Evolutionary conservation across 75 land plant genomes (phyloP).

Genomic region (Pseudotsuga menziesii): DNA sequence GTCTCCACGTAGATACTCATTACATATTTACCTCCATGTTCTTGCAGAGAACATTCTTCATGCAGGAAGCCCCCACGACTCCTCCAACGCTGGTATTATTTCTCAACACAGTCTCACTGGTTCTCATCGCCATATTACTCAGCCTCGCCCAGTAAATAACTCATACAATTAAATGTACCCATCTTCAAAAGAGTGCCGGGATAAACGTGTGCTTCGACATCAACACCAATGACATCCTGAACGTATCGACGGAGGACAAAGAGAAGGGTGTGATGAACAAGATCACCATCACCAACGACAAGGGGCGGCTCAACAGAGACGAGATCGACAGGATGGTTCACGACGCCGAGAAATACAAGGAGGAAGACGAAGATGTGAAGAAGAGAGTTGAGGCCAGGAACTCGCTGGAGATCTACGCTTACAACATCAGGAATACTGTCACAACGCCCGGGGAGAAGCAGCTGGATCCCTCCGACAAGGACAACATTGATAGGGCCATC

Average conservation of each 20-base stretch:
- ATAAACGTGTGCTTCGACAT: slow-evolving; percentile 35
- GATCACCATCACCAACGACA: slow-evolving; percentile 47
- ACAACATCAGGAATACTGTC: slow-evolving; percentile 48
- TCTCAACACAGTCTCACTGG: too few relatives aligned
- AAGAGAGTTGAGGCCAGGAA: slow-evolving; percentile 39
- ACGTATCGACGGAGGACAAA: slow-evolving; percentile 25
- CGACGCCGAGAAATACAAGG: slow-evolving; percentile 37
- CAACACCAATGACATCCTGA: slow-evolving; percentile 35
- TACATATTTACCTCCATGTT: too few relatives aligned
- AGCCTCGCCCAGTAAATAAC: too few relatives aligned
- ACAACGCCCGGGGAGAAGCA: slow-evolving; percentile 20
- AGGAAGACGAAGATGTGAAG: slow-evolving; percentile 46
- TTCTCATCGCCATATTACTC: too few relatives aligned
- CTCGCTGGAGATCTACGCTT: slow-evolving; percentile 41
- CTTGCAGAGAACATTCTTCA: too few relatives aligned
- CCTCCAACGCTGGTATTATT: too few relatives aligned
- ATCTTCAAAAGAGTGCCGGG: too few relatives aligned
- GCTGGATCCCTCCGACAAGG: slow-evolving; percentile 3
- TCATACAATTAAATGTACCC: too few relatives aligned
- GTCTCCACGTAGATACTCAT: too few relatives aligned
- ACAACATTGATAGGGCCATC: slow-evolving; percentile 12
- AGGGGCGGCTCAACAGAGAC: slow-evolving; percentile 40
- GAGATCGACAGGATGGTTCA: slow-evolving; percentile 54
- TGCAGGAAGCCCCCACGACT: too few relatives aligned
- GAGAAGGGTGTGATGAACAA: slow-evolving; percentile 28